Base-by-base conservation (phyloP, 805 yeast genomes). In the Pichia sporocuriosa region DNA sequence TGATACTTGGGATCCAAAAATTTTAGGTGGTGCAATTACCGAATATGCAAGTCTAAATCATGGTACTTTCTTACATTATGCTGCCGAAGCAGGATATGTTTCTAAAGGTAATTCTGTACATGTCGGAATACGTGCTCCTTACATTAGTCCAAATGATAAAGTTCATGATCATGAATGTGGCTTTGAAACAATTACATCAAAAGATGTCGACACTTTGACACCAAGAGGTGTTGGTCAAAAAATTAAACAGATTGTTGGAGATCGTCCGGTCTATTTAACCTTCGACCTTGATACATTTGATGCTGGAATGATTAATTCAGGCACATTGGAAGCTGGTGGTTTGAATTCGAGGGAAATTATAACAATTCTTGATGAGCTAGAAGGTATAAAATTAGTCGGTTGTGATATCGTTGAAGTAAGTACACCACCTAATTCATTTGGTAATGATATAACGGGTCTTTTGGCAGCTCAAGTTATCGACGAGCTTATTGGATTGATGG, bases 301-400 rank as follows among this genome's bases (percentile, higher is more conserved):
- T 54, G 88, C 88, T 0, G 63, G 68, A 38, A 86, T 86, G 3
- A 84, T 89, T 13, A 89, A 84, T 1, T 82, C 90, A 0, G 93
- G 93, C 9, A 83, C 93, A 4, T 74, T 81, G 50, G 93, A 83
- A 55, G 75, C 73, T 4, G 93, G 88, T 13, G 93, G 93, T 3
- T 73, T 81, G 68, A 70, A 78, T 12, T 66, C 81, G 0, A 66
- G 90, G 35, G 90, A 83, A 55, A 62, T 82, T 27, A 69, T 80
- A 46, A 63, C 70, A 6, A 59, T 82, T 20, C 50, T 83, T 33
- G 80, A 84, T 42, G 77, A 75, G 1, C 60, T 84, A 15, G 78
- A 75, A 35, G 77, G 76, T 1, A 59, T 82, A 43, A 70, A 78
- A 44, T 46, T 83, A 32, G 78, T 83, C 4, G 90, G 90, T 19